A percentile compares a stretch with the other conserved stretches of the same genome.
Evolutionary conservation across 75 land plant genomes (phyloP).

Genomic region (Selaginella tamariscina): DNA sequence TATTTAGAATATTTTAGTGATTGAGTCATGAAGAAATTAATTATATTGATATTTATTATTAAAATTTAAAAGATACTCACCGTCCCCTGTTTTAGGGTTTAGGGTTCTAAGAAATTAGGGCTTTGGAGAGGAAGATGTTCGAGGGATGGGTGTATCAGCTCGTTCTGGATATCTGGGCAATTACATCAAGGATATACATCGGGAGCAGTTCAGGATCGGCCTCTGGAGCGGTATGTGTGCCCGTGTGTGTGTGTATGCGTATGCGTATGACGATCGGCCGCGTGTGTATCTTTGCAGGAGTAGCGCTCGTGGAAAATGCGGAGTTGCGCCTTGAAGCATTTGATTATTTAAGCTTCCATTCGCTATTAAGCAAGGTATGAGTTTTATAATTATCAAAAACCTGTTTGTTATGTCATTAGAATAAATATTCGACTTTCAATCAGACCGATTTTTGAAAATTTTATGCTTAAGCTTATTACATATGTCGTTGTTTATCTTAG

Average conservation of each 20-base stretch:
- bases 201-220: constrained; percentile 78
- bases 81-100: no score
- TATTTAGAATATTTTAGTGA: no score
- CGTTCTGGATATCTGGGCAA: constrained; percentile 64
- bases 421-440: neutral
- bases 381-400: no score
- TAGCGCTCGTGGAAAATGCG: constrained; percentile 65
- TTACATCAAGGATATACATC: constrained; percentile 74
- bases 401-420: no score
- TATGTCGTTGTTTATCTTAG: no score
- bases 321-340: constrained; percentile 88
- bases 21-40: no score
- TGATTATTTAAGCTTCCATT: constrained; percentile 86
- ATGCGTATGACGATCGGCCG: no score
- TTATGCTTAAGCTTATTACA: no score
- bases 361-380: constrained; percentile 70
- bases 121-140: constrained; percentile 34
- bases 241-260: neutral
- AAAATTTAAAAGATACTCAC: no score
- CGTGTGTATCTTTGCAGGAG: constrained; percentile 41
- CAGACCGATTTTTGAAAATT: neutral
- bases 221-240: constrained; percentile 61
- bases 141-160: constrained; percentile 71
- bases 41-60: no score
- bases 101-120: neutral